Percentiles rank a stretch among this genome's conserved stretches.
These are phyloP conservation scores for Chernovozyma aurita DNA, from an alignment of 1,139 yeast species.

Conservation along the genomic window DNA sequence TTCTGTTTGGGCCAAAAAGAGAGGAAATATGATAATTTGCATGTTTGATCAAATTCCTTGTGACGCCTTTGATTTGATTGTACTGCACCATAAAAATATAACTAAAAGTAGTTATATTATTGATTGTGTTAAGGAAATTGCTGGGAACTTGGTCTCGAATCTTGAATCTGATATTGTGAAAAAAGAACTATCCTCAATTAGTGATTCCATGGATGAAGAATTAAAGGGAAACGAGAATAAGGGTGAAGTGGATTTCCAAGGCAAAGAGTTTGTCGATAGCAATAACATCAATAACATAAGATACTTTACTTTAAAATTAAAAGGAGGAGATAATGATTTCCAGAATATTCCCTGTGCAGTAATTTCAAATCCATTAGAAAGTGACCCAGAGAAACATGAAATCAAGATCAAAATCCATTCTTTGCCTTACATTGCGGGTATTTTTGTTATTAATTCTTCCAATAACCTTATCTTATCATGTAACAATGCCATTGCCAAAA, in stretches of 20 bases:
- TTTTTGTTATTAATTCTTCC: constrained; percentile 60
- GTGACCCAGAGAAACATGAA: constrained; percentile 29
- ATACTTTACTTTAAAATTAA: constrained; percentile 56
- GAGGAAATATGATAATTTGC: constrained; percentile 67
- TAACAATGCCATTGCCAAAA: constrained; percentile 73
- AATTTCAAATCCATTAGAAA: constrained; percentile 53
- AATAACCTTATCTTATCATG: constrained; percentile 54
- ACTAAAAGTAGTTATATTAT: constrained; percentile 21
- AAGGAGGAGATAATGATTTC: constrained; percentile 22
- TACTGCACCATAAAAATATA: constrained; percentile 28
- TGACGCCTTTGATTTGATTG: constrained; percentile 64
- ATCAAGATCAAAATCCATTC: constrained; percentile 63
- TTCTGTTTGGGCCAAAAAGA: constrained; percentile 81
- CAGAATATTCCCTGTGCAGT: constrained; percentile 66
- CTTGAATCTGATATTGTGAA: constrained; percentile 16
- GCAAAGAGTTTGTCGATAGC: constrained; percentile 23
- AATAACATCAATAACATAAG: constrained; percentile 52
- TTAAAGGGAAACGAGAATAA: constrained; percentile 17
- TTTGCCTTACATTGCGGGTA: constrained; percentile 84
- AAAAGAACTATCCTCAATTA: constrained; percentile 22
- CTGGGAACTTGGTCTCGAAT: constrained; percentile 34
- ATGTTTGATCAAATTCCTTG: constrained; percentile 87
- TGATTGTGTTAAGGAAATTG: constrained; percentile 34
- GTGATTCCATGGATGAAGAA: constrained; percentile 28
- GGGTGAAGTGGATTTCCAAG: constrained; percentile 9